Evolutionary conservation across 2,329 filamentous ascomycete genomes (phyloP).

Genomic region (Talaromyces piceae): DNA sequence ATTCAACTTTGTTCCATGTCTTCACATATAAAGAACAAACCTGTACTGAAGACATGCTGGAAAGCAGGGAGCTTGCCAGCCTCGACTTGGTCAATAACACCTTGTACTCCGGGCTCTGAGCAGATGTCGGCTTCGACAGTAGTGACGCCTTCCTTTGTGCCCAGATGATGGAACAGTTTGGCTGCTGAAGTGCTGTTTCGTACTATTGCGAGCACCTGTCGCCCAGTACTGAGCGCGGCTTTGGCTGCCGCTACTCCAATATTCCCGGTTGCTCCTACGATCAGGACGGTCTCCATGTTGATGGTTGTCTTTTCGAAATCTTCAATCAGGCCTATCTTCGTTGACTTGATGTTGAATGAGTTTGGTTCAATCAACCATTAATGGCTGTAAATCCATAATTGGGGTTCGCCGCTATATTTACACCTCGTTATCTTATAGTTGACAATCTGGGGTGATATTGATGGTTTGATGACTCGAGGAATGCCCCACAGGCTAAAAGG

Average conservation of each 20-base stretch:
- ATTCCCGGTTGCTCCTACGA: slow-evolving; percentile 7
- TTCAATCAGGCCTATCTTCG: too few relatives aligned
- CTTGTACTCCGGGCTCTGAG: slow-evolving; percentile 3
- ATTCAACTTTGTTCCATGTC: background rate
- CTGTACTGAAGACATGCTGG: slow-evolving; percentile 7
- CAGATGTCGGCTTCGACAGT: slow-evolving; percentile 4
- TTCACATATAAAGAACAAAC: background rate
- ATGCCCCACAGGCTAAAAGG: too few relatives aligned
- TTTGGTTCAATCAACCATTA: too few relatives aligned
- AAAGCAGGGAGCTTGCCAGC: slow-evolving; percentile 7
- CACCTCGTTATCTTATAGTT: background rate
- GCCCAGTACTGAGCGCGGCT: background rate
- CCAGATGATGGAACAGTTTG: slow-evolving; percentile 5
- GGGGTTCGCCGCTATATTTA: background rate
- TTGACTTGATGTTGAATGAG: too few relatives aligned
- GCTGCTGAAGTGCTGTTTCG: slow-evolving; percentile 6
- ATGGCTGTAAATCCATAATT: too few relatives aligned
- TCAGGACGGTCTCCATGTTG: slow-evolving; percentile 9
- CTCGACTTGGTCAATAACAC: background rate
- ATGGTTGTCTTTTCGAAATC: too few relatives aligned
- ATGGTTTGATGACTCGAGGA: too few relatives aligned
- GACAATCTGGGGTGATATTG: background rate
- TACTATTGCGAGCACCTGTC: slow-evolving; percentile 4
- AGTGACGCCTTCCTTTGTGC: slow-evolving; percentile 1
- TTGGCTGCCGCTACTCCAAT: slow-evolving; percentile 2